Evolutionary conservation across 2,329 filamentous ascomycete species (phyloP).

Genomic region (Aspergillus ochraceus): DNA sequence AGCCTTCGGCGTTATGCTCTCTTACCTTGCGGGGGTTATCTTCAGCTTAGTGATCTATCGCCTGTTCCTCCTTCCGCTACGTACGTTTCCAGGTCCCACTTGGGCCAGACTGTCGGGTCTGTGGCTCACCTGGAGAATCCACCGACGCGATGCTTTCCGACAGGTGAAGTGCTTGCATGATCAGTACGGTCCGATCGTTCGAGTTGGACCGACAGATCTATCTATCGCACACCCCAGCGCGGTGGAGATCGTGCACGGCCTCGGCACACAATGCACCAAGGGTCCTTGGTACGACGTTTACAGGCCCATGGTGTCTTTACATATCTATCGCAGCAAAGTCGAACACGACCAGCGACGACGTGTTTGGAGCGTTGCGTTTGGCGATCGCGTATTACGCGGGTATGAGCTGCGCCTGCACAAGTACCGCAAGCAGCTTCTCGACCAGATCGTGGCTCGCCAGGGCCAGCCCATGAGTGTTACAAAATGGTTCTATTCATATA

Average conservation of each 20-base stretch:
- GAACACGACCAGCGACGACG: slow-evolving; percentile 41
- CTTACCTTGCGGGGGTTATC: slow-evolving; percentile 13
- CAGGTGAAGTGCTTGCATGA: slow-evolving; percentile 31
- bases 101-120: slow-evolving; percentile 33
- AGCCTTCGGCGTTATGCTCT: not conserved
- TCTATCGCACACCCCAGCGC: slow-evolving; percentile 39
- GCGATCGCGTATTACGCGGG: slow-evolving; percentile 40
- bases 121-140: slow-evolving; percentile 12
- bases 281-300: slow-evolving; percentile 42
- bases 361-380: slow-evolving; percentile 45
- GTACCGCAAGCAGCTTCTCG: slow-evolving; percentile 38
- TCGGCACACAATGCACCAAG: slow-evolving; percentile 42
- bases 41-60: slow-evolving; percentile 13
- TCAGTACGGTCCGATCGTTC: slow-evolving; percentile 37
- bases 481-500: slow-evolving; percentile 34
- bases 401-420: slow-evolving; percentile 41
- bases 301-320: slow-evolving; percentile 37
- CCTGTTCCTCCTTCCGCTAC: slow-evolving; percentile 14
- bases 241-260: slow-evolving; percentile 40
- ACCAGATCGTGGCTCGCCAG: slow-evolving; percentile 28
- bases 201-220: slow-evolving; percentile 36
- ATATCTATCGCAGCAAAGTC: slow-evolving; percentile 38
- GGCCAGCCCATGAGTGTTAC: slow-evolving; percentile 36
- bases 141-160: not conserved
- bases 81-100: slow-evolving; percentile 26